A percentile compares a stretch with the other conserved stretches of the same genome.
Evolutionary conservation across 2,329 filamentous ascomycete genomes (phyloP).

Genomic region (Penicillium thymicola): DNA sequence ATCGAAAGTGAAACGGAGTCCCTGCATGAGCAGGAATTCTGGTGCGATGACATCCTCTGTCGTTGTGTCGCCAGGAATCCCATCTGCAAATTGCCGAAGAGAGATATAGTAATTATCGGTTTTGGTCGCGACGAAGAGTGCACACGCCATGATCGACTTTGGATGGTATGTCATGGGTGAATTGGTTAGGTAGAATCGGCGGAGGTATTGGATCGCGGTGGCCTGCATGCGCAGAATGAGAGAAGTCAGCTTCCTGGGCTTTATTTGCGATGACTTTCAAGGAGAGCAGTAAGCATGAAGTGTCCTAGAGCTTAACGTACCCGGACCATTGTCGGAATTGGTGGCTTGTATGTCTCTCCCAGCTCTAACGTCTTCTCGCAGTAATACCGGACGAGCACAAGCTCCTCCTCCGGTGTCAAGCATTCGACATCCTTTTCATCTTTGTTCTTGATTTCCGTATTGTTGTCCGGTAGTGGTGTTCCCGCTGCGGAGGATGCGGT

Average conservation of each 20-base stretch:
- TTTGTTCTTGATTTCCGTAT: conserved; percentile 31
- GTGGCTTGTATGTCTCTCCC: conserved; percentile 56
- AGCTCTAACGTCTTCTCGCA: conserved; percentile 59
- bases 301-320: conserved; percentile 38
- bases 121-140: conserved; percentile 90
- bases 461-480: conserved; percentile 30
- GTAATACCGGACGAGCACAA: conserved; percentile 76
- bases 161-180: conserved; percentile 96
- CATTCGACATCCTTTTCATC: conserved; percentile 62
- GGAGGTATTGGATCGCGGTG: conserved; percentile 84
- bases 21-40: conserved; percentile 90
- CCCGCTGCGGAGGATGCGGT: conserved; percentile 32
- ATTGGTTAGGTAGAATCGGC: conserved; percentile 93
- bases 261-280: neutral
- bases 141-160: conserved; percentile 81
- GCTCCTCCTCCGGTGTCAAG: conserved; percentile 78
- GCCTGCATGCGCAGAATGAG: conserved; percentile 44
- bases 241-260: neutral
- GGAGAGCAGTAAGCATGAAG: neutral
- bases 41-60: conserved; percentile 82
- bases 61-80: conserved; percentile 67
- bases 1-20: conserved; percentile 88
- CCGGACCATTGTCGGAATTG: conserved; percentile 58
- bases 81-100: conserved; percentile 63
- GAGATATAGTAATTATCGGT: conserved; percentile 79